Base-by-base conservation (phyloP, 169 alveolate genomes). In the Plasmodium sp. region DNA sequence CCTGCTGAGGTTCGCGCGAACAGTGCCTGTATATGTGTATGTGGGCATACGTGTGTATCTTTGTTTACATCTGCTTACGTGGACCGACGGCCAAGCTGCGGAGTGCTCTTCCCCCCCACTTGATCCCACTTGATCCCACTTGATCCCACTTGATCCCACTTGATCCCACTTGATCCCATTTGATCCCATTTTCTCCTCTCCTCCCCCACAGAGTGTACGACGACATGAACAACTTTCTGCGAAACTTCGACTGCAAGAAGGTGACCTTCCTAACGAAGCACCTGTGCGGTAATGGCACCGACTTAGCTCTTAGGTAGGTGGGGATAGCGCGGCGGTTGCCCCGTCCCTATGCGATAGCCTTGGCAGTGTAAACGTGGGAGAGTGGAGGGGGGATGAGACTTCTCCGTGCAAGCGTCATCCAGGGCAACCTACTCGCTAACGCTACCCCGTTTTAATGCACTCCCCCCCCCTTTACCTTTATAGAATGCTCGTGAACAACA, bases 271-370 rank as follows among this genome's bases (percentile, higher is more conserved):
- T 85, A 43, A 85, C 93, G 48, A 85, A 85, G 33, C 93, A 85
- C 62, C 75, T 85, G 73, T 85, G 93, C 75, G 93, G 93, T 18
- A 85, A 85, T 67, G 93, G 93, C 12, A 85, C 80, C 22, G 84
- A 85, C 62, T 34, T 85, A 48, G 93, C 84, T 12, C 33, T 85
- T 74, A 56, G 74, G 93, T 74, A 67, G 27, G 71, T 34, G 31
- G 34, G 31, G 75, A 51, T 16, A 16, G 16, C 22, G 6, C 1
- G 22, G 12, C 62, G 27, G 7, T 51, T 51, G 7, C 45, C 45
- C 45, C 45, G 1, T 7, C 45, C 45, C 45, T 7, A 5, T 39
- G 45, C 45, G 9, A 39, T 39, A 1, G 7, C 62, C 62, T 16
- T 51, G 12, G 27, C 62, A 51, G 62, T 51, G 16, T 51, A 3